Evolutionary conservation across 164 flowering plant genomes (phyloP), one percentile per base, ranked within the genome.

Genomic region (Tinospora cordifolia): DNA sequence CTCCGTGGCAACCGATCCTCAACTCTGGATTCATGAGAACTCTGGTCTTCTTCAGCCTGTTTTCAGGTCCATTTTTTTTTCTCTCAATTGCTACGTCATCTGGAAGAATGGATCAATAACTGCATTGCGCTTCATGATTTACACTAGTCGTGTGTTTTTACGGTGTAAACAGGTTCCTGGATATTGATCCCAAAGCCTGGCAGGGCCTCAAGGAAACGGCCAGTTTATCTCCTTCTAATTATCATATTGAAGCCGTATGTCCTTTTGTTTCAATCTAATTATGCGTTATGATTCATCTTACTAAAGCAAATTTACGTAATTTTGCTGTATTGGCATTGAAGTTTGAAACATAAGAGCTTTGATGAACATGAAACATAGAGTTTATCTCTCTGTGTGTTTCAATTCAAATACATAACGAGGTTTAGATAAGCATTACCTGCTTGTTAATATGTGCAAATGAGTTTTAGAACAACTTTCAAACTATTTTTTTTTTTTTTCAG

Each of bases 31-130:
- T 58, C 84, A 91, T 74, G 70, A 79, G 9, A 73, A 64, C 12
- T 83, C 86, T 65, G 91, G 83, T 67, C 87, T 95, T 27, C 94
- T 95, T 63, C 94, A 88, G 6, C 97, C 98, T 14, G 80, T 92
- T 8, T 87, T 95, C 87, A 86, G 86, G 91, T 83, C 10, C 59
- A 26, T 22, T 26, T 30, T 30, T 30, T 30, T 30, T 60, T 60
- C 22, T 12, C 22, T 22, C 59, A 10, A 63, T 17, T 26, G 27
- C 30, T 59, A 12, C 4, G 15, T 54, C 15, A 34, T 15, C 22
- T 51, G 22, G 15, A 60, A 25, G 26, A 9, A 24, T 60, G 24
- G 2, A 27, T 30, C 3, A 1, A 30, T 6, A 24, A 24, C 34
- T 60, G 34, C 30, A 3, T 44, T 44, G 44, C 0, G 47, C 14